Evolutionary conservation across 768 basidiomycete species (phyloP).

Genomic region (Leccinum subtestaceum): DNA sequence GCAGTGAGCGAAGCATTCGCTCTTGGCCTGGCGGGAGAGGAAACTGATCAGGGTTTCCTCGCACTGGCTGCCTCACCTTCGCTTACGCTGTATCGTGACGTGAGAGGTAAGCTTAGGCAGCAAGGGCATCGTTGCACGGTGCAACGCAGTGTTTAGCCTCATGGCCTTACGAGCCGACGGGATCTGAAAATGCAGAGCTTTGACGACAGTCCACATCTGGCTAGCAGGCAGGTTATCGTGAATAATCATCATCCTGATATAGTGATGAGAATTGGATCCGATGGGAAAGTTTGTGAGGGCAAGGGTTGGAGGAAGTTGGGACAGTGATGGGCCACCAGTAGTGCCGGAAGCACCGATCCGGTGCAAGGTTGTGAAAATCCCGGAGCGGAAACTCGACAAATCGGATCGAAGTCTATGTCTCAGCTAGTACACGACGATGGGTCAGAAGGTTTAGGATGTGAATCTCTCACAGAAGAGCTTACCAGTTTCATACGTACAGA

Average conservation of each 20-base stretch:
- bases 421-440: conserved; percentile 62
- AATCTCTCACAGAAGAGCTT: too few relatives aligned
- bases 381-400: conserved; percentile 55
- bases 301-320: conserved; percentile 76
- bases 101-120: conserved; percentile 10
- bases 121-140: conserved; percentile 44
- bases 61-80: not conserved
- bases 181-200: conserved; percentile 49
- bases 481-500: not conserved
- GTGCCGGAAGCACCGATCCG: conserved; percentile 57
- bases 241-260: conserved; percentile 68
- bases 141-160: conserved; percentile 68
- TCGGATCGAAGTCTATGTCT: conserved; percentile 75
- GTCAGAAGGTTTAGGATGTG: conserved; percentile 25
- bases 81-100: not conserved
- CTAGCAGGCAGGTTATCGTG: conserved; percentile 49
- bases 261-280: conserved; percentile 26
- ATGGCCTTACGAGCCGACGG: conserved; percentile 57
- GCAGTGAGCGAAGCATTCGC: conserved; percentile 5
- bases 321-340: conserved; percentile 32
- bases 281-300: conserved; percentile 28
- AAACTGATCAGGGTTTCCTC: not conserved
- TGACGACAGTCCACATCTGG: conserved; percentile 37
- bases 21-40: not conserved
- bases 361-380: conserved; percentile 55